These are phyloP conservation scores for Fonsecaea nubica DNA, from an alignment of 2,329 filamentous ascomycete species.

Conservation along the genomic window DNA sequence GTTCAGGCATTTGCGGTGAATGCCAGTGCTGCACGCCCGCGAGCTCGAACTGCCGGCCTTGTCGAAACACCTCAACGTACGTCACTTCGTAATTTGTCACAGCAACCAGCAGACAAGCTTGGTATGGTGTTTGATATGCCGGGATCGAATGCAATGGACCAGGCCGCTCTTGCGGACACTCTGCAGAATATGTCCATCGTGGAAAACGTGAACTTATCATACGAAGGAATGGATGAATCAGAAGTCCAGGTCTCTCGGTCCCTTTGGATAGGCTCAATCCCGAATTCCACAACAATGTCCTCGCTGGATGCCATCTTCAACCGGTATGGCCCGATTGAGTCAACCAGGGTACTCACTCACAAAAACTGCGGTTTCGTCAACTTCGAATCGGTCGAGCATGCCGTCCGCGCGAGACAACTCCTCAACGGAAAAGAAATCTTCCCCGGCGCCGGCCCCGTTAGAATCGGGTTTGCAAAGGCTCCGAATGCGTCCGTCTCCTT, in stretches of 20 bases:
- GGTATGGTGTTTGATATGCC: slow-evolving; percentile 33
- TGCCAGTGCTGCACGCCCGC: slow-evolving; percentile 78
- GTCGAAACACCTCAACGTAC: slow-evolving; percentile 74
- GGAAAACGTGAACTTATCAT: slow-evolving; percentile 43
- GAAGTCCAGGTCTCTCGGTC: slow-evolving; percentile 85
- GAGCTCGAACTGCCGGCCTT: slow-evolving; percentile 89
- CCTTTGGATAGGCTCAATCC: slow-evolving; percentile 96
- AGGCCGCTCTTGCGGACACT: slow-evolving; percentile 31
- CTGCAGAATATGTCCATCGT: slow-evolving; percentile 35
- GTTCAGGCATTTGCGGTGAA: slow-evolving; percentile 91
- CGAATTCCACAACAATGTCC: slow-evolving; percentile 93
- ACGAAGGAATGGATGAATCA: slow-evolving; percentile 75
- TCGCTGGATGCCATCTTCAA: slow-evolving; percentile 95
- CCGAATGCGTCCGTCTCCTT: slow-evolving; percentile 78
- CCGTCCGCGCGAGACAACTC: slow-evolving; percentile 82
- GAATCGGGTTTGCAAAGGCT: slow-evolving; percentile 97
- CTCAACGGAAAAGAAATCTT: slow-evolving; percentile 99
- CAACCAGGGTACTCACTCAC: slow-evolving; percentile 90
- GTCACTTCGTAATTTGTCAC: slow-evolving; percentile 75
- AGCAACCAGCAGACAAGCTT: slow-evolving; percentile 42
- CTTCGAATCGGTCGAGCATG: slow-evolving; percentile 89
- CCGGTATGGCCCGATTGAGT: slow-evolving; percentile 87
- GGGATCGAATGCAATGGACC: slow-evolving; percentile 25
- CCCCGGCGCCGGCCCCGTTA: slow-evolving; percentile 89
- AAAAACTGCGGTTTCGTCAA: slow-evolving; percentile 99